Evolutionary conservation across 495 filamentous ascomycete genomes (phyloP).

Genomic region (Alectoria sarmentosa): DNA sequence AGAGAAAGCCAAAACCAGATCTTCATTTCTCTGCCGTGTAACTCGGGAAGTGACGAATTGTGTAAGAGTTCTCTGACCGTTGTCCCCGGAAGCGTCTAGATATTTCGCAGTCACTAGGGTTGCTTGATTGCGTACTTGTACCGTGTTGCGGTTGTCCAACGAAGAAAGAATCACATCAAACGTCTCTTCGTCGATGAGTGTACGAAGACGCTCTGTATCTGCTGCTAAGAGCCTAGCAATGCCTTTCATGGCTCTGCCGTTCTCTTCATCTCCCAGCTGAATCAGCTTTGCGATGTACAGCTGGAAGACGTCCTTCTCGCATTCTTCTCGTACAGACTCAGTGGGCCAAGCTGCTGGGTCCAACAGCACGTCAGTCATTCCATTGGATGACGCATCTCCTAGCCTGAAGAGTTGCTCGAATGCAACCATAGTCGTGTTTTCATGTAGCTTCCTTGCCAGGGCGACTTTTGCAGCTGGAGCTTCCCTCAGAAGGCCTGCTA

Average conservation of each 20-base stretch:
- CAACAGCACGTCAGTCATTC: conserved; percentile 49
- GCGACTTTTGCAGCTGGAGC: conserved; percentile 48
- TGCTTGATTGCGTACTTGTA: conserved; percentile 62
- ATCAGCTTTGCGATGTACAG: conserved; percentile 58
- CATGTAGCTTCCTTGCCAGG: conserved; percentile 44
- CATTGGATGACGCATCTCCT: conserved; percentile 54
- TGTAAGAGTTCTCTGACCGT: conserved; percentile 57
- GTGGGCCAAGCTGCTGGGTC: conserved; percentile 51
- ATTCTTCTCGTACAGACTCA: conserved; percentile 40
- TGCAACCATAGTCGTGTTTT: conserved; percentile 44
- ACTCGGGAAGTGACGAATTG: conserved; percentile 56
- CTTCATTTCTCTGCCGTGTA: conserved; percentile 46
- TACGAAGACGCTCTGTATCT: conserved; percentile 51
- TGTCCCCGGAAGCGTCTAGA: conserved; percentile 63
- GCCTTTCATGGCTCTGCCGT: conserved; percentile 53
- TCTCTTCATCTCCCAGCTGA: conserved; percentile 52
- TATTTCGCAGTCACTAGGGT: conserved; percentile 72
- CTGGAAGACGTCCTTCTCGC: conserved; percentile 58
- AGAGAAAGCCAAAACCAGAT: conserved; percentile 73
- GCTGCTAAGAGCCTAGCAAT: conserved; percentile 55
- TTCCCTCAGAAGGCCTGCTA: conserved; percentile 52
- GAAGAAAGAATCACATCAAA: conserved; percentile 73
- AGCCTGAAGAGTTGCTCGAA: conserved; percentile 53
- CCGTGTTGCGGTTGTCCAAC: conserved; percentile 66
- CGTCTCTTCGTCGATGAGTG: conserved; percentile 65